phyloP scores from a whole-genome alignment of 139 green algal genomes.

The Chlorella ohadii region DNA sequence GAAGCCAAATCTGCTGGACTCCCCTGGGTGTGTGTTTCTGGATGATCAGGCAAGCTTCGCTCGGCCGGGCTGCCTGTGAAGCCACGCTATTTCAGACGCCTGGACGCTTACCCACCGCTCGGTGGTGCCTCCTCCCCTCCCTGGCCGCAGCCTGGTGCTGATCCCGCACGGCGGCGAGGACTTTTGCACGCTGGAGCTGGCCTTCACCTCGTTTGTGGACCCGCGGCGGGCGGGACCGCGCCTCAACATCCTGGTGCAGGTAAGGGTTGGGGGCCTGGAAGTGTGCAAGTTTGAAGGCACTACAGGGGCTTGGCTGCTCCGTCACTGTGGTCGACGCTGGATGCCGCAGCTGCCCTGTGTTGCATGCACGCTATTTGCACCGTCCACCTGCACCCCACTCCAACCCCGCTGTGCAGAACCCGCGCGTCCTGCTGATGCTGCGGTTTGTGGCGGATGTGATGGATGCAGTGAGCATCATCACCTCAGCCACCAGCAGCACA shows the following conservation, averaged over 20 bases:
- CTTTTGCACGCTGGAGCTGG: constrained; percentile 36
- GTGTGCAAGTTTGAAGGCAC: too few species aligned
- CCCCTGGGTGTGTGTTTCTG: too few species aligned
- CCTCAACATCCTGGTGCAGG: constrained; percentile 50
- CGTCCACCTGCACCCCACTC: neutral
- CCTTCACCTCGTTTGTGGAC: constrained; percentile 43
- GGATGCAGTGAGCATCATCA: constrained; percentile 53
- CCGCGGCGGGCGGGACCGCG: neutral
- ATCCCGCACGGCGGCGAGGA: constrained; percentile 35
- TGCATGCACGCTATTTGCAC: neutral
- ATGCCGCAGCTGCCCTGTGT: neutral
- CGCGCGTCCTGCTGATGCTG: constrained; percentile 58
- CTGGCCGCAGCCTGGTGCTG: constrained; percentile 45
- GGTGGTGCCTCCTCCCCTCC: neutral
- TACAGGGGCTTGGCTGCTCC: too few species aligned
- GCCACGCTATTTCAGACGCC: too few species aligned
- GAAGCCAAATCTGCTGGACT: too few species aligned
- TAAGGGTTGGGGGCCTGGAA: neutral
- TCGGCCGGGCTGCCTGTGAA: too few species aligned
- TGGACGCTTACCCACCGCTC: too few species aligned
- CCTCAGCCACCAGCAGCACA: neutral
- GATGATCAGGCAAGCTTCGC: too few species aligned
- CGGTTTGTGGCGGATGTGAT: constrained; percentile 60
- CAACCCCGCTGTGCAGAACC: constrained; percentile 52
- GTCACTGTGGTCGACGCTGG: too few species aligned